Percentiles rank a stretch among this genome's conserved stretches.
phyloP scores from a whole-genome alignment of 192 early-diverging fungal species.

The Pecoramyces ruminantium region DNA sequence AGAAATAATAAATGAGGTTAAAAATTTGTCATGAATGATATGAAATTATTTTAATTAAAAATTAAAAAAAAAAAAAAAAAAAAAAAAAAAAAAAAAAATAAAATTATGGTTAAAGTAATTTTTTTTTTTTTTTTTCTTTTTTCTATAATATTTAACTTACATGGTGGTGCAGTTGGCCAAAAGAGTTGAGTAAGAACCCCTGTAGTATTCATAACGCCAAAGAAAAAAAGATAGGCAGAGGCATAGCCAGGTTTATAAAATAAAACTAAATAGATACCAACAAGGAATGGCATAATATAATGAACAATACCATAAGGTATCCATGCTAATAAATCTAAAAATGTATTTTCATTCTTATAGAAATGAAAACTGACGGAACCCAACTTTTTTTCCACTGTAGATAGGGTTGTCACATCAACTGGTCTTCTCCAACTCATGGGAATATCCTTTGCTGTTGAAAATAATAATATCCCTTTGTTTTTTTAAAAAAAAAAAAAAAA shows the following conservation, averaged over 20 bases:
- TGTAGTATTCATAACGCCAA: conserved; percentile 47
- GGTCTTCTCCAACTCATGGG: neutral
- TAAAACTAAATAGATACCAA: conserved; percentile 20
- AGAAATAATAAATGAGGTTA: neutral
- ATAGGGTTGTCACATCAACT: neutral
- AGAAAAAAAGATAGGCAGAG: conserved; percentile 30
- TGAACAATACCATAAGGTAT: conserved; percentile 59
- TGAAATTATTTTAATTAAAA: no score
- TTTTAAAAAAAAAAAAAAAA: neutral
- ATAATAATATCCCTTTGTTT: neutral
- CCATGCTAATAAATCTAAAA: conserved; percentile 43
- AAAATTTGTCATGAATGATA: no score
- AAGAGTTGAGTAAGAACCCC: conserved; percentile 53
- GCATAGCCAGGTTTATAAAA: conserved; percentile 28
- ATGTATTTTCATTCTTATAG: neutral
- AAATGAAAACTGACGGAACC: neutral
- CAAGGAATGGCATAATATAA: conserved; percentile 44
- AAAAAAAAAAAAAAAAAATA: no score
- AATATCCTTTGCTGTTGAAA: neutral
- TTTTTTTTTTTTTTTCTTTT: neutral
- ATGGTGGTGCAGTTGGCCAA: conserved; percentile 51
- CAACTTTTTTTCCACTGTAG: neutral
- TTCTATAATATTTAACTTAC: conserved; percentile 9
- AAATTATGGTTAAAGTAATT: neutral
- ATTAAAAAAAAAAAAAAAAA: neutral